These are phyloP conservation scores for Dendryphion nanum DNA, from an alignment of 2,329 filamentous ascomycete species.

Conservation along the genomic window DNA sequence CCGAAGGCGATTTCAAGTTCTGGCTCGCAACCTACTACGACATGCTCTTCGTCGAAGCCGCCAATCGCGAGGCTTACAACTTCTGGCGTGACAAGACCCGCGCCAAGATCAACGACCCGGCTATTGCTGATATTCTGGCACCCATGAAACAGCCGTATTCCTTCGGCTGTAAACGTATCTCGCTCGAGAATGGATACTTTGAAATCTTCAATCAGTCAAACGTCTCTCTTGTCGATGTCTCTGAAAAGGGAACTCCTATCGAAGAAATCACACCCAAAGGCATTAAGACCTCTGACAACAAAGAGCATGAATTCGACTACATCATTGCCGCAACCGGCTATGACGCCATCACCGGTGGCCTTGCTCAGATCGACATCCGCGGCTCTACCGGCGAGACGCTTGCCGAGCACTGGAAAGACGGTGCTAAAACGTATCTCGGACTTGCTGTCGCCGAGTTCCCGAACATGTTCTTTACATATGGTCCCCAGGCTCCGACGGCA, in stretches of 20 bases:
- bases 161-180: slow-evolving; percentile 23
- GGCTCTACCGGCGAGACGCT: slow-evolving; percentile 23
- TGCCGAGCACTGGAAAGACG: slow-evolving; percentile 15
- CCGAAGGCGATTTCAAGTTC: slow-evolving; percentile 41
- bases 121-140: slow-evolving; percentile 41
- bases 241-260: slow-evolving; percentile 40
- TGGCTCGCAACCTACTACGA: slow-evolving; percentile 33
- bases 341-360: slow-evolving; percentile 39
- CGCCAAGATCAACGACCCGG: slow-evolving; percentile 33
- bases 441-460: slow-evolving; percentile 41
- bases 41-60: slow-evolving; percentile 31
- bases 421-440: slow-evolving; percentile 38
- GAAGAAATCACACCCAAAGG: slow-evolving; percentile 47
- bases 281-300: slow-evolving; percentile 47
- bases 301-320: slow-evolving; percentile 52
- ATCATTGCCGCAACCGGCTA: slow-evolving; percentile 50
- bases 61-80: slow-evolving; percentile 39
- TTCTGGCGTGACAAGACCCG: slow-evolving; percentile 45
- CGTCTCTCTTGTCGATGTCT: slow-evolving; percentile 47
- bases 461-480: slow-evolving; percentile 50
- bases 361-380: slow-evolving; percentile 36
- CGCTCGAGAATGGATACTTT: slow-evolving; percentile 32
- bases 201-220: slow-evolving; percentile 44
- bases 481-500: slow-evolving; percentile 56
- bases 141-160: slow-evolving; percentile 32